Conservation (phyloP, 345 rosid genomes). For the Toxicodendron radicans region DNA sequence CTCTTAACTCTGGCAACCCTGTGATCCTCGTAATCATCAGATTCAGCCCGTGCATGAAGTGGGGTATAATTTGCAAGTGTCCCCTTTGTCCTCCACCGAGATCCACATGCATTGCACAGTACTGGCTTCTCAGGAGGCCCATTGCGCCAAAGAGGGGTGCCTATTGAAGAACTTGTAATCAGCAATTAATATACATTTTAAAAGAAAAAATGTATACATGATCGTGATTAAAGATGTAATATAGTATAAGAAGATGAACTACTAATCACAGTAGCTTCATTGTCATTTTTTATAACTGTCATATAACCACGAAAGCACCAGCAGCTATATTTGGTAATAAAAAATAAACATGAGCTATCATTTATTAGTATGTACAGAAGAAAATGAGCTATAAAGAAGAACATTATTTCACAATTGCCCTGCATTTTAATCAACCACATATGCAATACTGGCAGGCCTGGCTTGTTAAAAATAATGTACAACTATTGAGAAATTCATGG, state of each 20-base stretch:
- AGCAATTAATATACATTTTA: constrained; percentile 13
- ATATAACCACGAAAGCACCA: neutral
- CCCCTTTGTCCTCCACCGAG: constrained; percentile 92
- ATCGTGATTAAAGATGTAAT: neutral
- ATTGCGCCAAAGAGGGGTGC: constrained; percentile 96
- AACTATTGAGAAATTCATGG: neutral
- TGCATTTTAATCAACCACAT: neutral
- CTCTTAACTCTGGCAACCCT: constrained; percentile 57
- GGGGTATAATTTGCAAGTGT: constrained; percentile 85
- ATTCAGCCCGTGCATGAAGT: constrained; percentile 69
- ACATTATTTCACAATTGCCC: neutral
- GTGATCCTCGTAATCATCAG: constrained; percentile 60
- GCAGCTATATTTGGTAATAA: neutral
- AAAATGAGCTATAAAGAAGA: neutral
- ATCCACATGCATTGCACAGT: constrained; percentile 98
- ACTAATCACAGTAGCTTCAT: constrained; percentile 8
- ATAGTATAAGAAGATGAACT: constrained; percentile 6
- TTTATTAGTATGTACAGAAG: neutral
- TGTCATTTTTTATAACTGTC: neutral
- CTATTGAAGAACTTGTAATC: constrained; percentile 39
- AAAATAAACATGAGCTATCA: neutral
- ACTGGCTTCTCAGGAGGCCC: constrained; percentile 99
- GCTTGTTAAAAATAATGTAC: neutral
- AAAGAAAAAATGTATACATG: neutral
- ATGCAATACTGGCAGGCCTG: constrained; percentile 1